phyloP scores from a whole-genome alignment of 192 early-diverging fungal species.

The Umbelopsis vinacea region DNA sequence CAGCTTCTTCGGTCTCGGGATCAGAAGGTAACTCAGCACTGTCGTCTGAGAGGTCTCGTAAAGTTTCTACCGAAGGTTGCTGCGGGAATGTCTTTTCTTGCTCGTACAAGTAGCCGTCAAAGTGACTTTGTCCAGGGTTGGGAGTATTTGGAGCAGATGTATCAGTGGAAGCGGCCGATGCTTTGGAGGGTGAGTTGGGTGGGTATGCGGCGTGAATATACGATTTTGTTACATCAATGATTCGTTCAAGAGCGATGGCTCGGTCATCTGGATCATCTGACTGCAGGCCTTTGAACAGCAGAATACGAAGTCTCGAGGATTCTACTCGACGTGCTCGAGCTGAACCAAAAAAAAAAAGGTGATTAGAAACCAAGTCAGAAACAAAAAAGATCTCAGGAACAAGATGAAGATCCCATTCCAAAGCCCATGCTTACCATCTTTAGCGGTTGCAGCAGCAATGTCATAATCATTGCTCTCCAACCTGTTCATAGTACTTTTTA shows the following conservation, averaged over 20 bases:
- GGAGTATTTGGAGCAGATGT: slow-evolving; percentile 23
- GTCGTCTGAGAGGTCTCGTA: neutral
- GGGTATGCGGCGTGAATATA: slow-evolving; percentile 34
- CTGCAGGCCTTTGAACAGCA: slow-evolving; percentile 42
- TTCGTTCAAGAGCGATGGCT: slow-evolving; percentile 31
- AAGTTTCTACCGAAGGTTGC: too few species aligned
- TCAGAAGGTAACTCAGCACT: neutral
- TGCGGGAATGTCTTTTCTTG: neutral
- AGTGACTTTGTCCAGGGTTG: neutral
- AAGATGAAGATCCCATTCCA: neutral
- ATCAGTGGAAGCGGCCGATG: slow-evolving; percentile 22
- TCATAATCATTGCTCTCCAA: slow-evolving; percentile 10
- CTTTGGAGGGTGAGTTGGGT: slow-evolving; percentile 27
- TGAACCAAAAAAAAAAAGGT: neutral
- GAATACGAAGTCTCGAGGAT: slow-evolving; percentile 39
- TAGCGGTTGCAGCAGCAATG: slow-evolving; percentile 12
- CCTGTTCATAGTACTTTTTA: neutral
- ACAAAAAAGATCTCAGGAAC: neutral
- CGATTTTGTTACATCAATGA: slow-evolving; percentile 46
- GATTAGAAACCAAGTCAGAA: neutral
- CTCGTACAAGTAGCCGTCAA: neutral
- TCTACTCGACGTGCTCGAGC: slow-evolving; percentile 35
- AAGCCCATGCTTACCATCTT: neutral
- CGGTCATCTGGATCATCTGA: slow-evolving; percentile 27
- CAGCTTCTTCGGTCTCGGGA: slow-evolving; percentile 28